These are phyloP conservation scores for Lecanicillium sp. DNA, from an alignment of 2,329 filamentous ascomycete genomes.

Conservation along the genomic window DNA sequence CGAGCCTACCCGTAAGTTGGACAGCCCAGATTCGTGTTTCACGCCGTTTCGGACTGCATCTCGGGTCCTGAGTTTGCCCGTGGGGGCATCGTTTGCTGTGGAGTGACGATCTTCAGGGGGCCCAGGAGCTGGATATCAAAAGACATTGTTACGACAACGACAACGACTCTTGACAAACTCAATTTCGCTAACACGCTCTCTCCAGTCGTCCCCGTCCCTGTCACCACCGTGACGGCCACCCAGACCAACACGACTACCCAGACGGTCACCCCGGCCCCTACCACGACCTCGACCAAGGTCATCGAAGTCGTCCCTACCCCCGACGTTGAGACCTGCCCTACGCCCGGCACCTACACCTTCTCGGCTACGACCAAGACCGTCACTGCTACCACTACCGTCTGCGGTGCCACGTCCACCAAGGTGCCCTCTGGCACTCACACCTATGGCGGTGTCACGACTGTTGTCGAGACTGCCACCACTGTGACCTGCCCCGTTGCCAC, in stretches of 20 bases:
- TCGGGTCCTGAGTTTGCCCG: no score
- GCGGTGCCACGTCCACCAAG: conserved; percentile 51
- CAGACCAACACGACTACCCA: conserved; percentile 11
- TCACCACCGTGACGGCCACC: conserved; percentile 10
- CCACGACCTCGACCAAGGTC: conserved; percentile 27
- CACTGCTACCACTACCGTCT: conserved; percentile 58
- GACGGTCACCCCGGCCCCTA: conserved; percentile 15
- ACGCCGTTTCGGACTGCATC: no score
- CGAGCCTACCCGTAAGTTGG: conserved; percentile 52
- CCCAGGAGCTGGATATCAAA: no score
- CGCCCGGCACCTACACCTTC: conserved; percentile 67
- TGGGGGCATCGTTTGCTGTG: no score
- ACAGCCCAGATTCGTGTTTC: no score
- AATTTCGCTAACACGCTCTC: conserved; percentile 18
- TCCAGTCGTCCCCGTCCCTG: conserved; percentile 13
- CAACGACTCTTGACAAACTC: no score
- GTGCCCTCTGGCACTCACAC: conserved; percentile 59
- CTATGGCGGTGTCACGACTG: conserved; percentile 63
- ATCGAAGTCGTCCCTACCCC: conserved; percentile 44
- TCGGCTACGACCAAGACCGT: conserved; percentile 63
- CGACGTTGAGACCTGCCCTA: conserved; percentile 46
- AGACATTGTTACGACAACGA: no score
- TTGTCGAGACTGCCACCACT: conserved; percentile 58
- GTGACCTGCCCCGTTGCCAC: conserved; percentile 64
- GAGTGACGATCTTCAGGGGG: no score